Evolutionary conservation across 1,284 basidiomycete species (phyloP), one percentile per base, ranked within the genome.

Genomic region (Sporisorium reilianum): DNA sequence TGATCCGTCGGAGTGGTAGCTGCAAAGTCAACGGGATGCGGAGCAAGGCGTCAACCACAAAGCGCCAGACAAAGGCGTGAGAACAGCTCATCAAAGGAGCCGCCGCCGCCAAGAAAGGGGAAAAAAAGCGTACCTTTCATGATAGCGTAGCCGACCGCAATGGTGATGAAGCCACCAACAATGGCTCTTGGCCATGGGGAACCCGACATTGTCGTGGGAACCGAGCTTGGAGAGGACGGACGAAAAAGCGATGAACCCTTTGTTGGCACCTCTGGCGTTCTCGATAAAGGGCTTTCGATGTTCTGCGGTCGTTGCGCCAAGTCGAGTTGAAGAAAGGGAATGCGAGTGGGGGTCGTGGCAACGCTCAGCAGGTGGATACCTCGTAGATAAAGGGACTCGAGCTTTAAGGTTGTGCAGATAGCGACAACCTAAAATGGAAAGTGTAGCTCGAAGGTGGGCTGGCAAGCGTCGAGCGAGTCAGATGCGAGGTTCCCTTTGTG

Each of bases 111-210:
- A 22, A 28, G 22, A 40, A 42, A 38, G 30, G 23, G 30, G 22
- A 11, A n/a, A n/a, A n/a, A n/a, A n/a, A 34, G 36, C 74, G 12
- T 42, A 81, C 79, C 75, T 65, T 81, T 81, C 79, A 81, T 81
- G 44, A 81, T 78, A 4, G 53, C 71, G 38, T 78, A 81, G 42
- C 79, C 79, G 28, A 70, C 28, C 9, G 61, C 75, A 36, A 75
- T 51, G 23, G 75, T 68, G 10, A 54, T 52, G 23, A 55, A 20
- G 46, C 76, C 73, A 28, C 75, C 74, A 16, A 66, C 22, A 44
- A 78, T 44, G 23, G 75, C 75, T 59, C 62, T 54, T 26, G 73
- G 73, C 73, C 73, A 75, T 10, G 64, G 64, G 26, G 73, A 75
- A 40, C 54, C 61, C 14, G 68, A 51, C 73, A 75, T 75, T 28